Evolutionary conservation across 2,329 filamentous ascomycete genomes (phyloP), one percentile per base, ranked within the genome.

Genomic region (Alternaria sp.): DNA sequence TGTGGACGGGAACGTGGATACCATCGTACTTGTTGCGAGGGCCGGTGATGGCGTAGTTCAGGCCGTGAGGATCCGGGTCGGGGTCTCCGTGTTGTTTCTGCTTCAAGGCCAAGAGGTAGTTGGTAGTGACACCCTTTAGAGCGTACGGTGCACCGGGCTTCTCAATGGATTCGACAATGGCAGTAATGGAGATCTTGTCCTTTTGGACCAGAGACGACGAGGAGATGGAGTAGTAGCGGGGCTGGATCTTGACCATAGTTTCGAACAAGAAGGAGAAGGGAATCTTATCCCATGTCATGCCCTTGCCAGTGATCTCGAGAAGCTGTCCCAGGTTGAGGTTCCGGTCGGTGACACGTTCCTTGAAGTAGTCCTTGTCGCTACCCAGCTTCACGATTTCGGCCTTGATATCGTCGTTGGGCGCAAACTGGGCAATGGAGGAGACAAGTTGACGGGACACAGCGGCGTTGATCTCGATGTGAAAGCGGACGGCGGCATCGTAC

Each of bases 211-310:
- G 79, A 6, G 95, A 97, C 0, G 95, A 98, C 1, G 96, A 99
- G 2, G 95, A 99, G 78, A 99, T 99, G 49, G 96, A 99, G 83
- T 99, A 99, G 84, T 98, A 99, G 49, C 95, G 92, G 37, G 95
- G 94, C 79, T 99, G 95, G 56, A 99, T 88, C 83, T 97, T 98
- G 80, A 89, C 91, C 61, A 99, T 80, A 66, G 92, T 91, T 83
- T 99, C 95, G 67, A 99, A 93, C 70, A 98, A 88, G 70, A 93
- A 88, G 8, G 95, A 97, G 81, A 99, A 98, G 14, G 95, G 96
- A 55, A 97, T 88, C 54, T 88, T 88, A 54, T 86, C 82, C 91
- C 95, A 99, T 58, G 87, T 87, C 78, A 91, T 82, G 48, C 90
- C 88, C 33, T 89, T 88, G 70, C 88, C 85, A 63, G 95, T 85